Base-by-base conservation (phyloP, 371 early-diverging fungal species). In the Fennellomyces sp. region DNA sequence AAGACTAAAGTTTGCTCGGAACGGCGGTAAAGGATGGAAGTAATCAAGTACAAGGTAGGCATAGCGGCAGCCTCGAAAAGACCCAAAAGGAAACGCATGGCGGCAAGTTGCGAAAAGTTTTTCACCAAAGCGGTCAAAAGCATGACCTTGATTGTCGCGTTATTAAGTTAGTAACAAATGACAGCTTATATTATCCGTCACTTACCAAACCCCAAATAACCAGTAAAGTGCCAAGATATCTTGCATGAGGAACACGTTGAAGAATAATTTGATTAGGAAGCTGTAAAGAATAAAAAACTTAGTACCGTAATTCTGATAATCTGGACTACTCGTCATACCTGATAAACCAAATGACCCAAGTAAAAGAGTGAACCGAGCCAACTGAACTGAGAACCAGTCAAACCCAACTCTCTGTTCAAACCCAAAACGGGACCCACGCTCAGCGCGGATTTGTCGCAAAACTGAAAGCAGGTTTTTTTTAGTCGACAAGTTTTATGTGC, bases 41-140 rank as follows among this genome's bases (percentile, higher is more conserved):
- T 10, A 0, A 71, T 26, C 6, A 76, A 47, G n/a, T 58, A 59
- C 4, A 76, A n/a, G 33, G 62, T 66, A 15, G 72, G 72, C 56
- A 69, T 64, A 0, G 68, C 39, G 7, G 56, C 66, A 5, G 71
- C 78, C 51, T 72, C 74, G 52, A 73, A 66, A 5, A 74, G 49
- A 12, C 78, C 78, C 15, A 75, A 60, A 2, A 78, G 51, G 29
- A 69, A 63, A 1, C 67, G 60, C 0, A 63, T 29, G 0, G 42
- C 73, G 12, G 65, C 60, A 15, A 75, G 27, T 52, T 72, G 64
- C 11, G 60, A 17, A 58, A 69, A 78, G 3, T 21, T 70, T 0
- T 53, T 21, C 15, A 66, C 64, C 21, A 65, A n/a, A 5, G 71
- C 58, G 10, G 73, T 69, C 15, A 42, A 26, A 7, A 45, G 49